Conservation (phyloP, 2,329 filamentous ascomycete genomes). For the Verticillium longisporum region DNA sequence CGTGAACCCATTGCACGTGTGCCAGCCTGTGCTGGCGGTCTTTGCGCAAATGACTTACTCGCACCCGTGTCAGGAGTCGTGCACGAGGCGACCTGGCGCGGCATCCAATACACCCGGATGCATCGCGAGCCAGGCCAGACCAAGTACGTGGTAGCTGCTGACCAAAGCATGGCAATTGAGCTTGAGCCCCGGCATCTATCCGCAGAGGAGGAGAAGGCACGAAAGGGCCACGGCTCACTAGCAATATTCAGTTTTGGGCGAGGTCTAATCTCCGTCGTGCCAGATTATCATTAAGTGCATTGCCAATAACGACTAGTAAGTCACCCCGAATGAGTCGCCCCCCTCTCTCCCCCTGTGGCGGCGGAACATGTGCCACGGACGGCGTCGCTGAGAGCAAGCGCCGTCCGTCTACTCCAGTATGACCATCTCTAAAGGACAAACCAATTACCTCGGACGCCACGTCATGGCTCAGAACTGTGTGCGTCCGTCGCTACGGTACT, state of each 20-base stretch:
- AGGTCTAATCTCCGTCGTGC: background rate
- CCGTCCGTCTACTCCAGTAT: background rate
- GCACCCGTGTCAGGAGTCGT: background rate
- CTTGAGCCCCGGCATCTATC: background rate
- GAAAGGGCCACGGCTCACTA: background rate
- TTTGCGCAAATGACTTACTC: background rate
- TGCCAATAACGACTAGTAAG: background rate
- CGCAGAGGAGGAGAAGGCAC: background rate
- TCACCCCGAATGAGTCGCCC: background rate
- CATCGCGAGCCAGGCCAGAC: background rate
- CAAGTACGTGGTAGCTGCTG: background rate
- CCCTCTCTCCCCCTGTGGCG: background rate
- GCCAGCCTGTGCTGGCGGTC: background rate
- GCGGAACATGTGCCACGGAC: no score
- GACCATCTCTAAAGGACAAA: background rate
- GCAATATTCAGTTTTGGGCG: background rate
- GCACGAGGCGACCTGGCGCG: background rate
- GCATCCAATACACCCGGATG: background rate
- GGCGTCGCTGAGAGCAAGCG: background rate
- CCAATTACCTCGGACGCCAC: background rate
- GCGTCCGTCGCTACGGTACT: background rate
- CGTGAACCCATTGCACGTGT: background rate
- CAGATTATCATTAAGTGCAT: background rate
- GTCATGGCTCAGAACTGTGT: background rate
- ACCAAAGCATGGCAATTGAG: background rate